Evolutionary conservation across 2,329 filamentous ascomycete genomes (phyloP), one percentile per base, ranked within the genome.

Genomic region (Leptographium procerum): DNA sequence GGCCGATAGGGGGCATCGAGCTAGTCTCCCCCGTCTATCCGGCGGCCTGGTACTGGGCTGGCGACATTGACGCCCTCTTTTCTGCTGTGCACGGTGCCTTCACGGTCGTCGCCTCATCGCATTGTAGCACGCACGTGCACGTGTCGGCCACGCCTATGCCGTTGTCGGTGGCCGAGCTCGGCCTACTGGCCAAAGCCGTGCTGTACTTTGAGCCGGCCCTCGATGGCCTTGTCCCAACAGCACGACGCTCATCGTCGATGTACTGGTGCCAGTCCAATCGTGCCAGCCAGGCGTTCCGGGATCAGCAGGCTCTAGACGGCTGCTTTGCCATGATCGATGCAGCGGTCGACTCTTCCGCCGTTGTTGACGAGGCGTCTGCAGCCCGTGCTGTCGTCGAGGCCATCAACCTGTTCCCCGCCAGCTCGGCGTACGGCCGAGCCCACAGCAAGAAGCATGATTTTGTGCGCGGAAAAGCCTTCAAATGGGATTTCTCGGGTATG

Each of bases 111-210:
- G 54, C 60, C 0, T 67, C 68, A 10, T 22, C 64, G 1, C 62
- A 69, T 53, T 71, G 69, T 64, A 70, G 70, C 62, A 72, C 72
- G 2, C 72, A 73, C 62, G 64, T 73, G 34, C 71, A 73, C 64
- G 29, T 73, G 16, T 72, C 70, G 4, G 62, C 60, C 22, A 58
- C 63, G 4, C 60, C 65, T 0, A 22, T 56, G 19, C 57, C 68
- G 1, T 57, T 71, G 36, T 57, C 61, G 6, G 24, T 65, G 1
- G 10, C 34, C 8, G 67, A 67, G 14, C 65, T 70, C 8, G 64
- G 64, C 9, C 50, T 52, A 11, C 61, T 73, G 1, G 67, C 67
- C 59, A 71, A 71, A 59, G 62, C 66, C 5, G 63, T 64, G 22
- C 65, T 73, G 6, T 69, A 67, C 62, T 71, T 69, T 60, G 71